Conservation (phyloP, 2,329 filamentous ascomycete species). For the Calycina herbarum region DNA sequence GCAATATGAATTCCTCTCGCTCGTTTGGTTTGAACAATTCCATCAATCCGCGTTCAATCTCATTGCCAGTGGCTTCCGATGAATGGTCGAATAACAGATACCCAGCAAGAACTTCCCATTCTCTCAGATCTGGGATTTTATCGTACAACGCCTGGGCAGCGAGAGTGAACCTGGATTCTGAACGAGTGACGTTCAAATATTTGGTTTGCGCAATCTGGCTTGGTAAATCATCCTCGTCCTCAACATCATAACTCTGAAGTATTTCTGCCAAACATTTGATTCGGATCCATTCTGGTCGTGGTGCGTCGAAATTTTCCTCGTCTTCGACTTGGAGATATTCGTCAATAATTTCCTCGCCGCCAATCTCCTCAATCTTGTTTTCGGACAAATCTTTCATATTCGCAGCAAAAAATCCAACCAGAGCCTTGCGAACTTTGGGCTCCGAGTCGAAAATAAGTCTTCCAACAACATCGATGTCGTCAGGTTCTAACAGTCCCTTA, state of each 20-base stretch:
- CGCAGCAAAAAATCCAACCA: conserved; percentile 86
- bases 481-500: conserved; percentile 82
- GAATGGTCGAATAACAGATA: conserved; percentile 95
- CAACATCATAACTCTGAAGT: conserved; percentile 76
- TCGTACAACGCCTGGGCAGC: conserved; percentile 86
- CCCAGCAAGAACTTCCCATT: conserved; percentile 86
- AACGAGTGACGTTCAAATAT: conserved; percentile 58
- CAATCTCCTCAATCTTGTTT: conserved; percentile 77
- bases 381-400: conserved; percentile 82
- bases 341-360: conserved; percentile 73
- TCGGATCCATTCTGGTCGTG: conserved; percentile 82
- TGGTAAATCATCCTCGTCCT: conserved; percentile 59
- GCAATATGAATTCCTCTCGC: conserved; percentile 75
- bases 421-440: conserved; percentile 78
- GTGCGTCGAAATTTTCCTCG: conserved; percentile 75
- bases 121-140: conserved; percentile 73
- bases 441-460: conserved; percentile 89
- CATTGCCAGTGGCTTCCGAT: conserved; percentile 59
- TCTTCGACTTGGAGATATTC: conserved; percentile 71
- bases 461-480: conserved; percentile 86
- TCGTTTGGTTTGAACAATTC: conserved; percentile 35
- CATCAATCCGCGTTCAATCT: conserved; percentile 54
- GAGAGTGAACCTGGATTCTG: conserved; percentile 81
- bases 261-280: conserved; percentile 88
- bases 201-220: conserved; percentile 46